phyloP scores from a whole-genome alignment of 1,139 yeast genomes.

The Zygosaccharomyces pseudobailii region DNA sequence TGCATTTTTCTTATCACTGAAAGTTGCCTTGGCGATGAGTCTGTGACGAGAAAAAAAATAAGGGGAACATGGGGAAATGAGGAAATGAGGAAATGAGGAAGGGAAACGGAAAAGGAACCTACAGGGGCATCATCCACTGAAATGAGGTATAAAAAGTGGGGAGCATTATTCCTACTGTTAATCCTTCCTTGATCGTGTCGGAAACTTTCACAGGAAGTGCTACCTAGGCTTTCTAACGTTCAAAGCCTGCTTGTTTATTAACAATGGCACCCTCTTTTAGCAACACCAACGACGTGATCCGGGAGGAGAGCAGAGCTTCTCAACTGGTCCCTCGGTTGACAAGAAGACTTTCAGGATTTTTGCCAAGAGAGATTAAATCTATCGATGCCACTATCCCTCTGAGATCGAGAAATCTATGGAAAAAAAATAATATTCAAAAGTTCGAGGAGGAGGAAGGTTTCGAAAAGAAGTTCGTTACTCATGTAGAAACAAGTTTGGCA shows the following conservation, averaged over 20 bases:
- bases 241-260: background rate
- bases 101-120: background rate
- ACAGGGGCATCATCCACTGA: background rate
- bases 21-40: background rate
- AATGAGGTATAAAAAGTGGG: background rate
- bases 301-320: conserved; percentile 30
- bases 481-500: conserved; percentile 86
- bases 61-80: background rate
- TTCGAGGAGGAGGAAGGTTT: conserved; percentile 55
- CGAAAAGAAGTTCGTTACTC: conserved; percentile 68
- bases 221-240: background rate
- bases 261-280: conserved; percentile 13
- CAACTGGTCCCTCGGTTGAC: conserved; percentile 38
- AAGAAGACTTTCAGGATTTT: conserved; percentile 83
- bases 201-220: no score
- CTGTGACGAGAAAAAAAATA: background rate
- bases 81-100: background rate
- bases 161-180: background rate
- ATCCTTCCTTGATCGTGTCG: no score
- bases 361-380: conserved; percentile 82
- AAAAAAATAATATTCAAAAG: conserved; percentile 52
- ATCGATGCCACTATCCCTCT: conserved; percentile 80
- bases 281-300: conserved; percentile 29
- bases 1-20: background rate
- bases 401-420: conserved; percentile 73